These are phyloP conservation scores for Lecanoromycetidae sp. DNA, from an alignment of 2,329 filamentous ascomycete species.

Conservation along the genomic window DNA sequence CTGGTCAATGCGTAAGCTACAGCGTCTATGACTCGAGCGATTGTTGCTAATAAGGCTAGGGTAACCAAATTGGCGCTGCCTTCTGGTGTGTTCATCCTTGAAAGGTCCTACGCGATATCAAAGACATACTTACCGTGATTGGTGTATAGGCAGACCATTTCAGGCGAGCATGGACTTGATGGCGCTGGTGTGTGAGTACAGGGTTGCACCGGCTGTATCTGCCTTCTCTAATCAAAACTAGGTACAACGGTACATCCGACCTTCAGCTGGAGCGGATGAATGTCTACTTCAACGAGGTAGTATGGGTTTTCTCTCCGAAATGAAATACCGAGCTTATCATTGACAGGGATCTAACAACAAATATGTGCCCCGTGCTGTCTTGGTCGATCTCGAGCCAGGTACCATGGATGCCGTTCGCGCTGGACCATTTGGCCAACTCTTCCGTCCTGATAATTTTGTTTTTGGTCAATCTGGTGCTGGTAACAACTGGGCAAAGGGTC, in stretches of 20 bases:
- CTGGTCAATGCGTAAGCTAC: slow-evolving; percentile 89
- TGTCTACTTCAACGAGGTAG: slow-evolving; percentile 94
- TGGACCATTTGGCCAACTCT: slow-evolving; percentile 95
- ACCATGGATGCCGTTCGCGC: slow-evolving; percentile 99
- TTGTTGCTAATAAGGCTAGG: slow-evolving; percentile 44
- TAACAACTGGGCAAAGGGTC: slow-evolving; percentile 99
- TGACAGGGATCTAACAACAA: slow-evolving; percentile 85
- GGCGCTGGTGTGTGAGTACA: slow-evolving; percentile 75
- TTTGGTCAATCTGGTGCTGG: slow-evolving; percentile 98
- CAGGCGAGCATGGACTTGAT: slow-evolving; percentile 91
- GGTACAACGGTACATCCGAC: slow-evolving; percentile 95
- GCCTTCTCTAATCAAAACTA: too few relatives aligned
- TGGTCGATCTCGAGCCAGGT: slow-evolving; percentile 98
- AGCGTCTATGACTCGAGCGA: slow-evolving; percentile 15
- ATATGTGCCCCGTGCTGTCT: slow-evolving; percentile 97
- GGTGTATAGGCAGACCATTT: slow-evolving; percentile 58
- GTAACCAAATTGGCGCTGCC: slow-evolving; percentile 99
- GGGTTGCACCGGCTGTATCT: too few relatives aligned
- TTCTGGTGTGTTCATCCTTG: slow-evolving; percentile 63
- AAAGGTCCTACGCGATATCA: slow-evolving; percentile 12
- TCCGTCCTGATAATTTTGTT: slow-evolving; percentile 99
- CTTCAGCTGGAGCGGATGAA: slow-evolving; percentile 99
- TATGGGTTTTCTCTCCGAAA: slow-evolving; percentile 5
- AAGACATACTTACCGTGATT: slow-evolving; percentile 16
- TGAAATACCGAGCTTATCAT: not conserved